These are phyloP conservation scores for Chenopodium berlandieri DNA, from an alignment of 148 eudicot species.

Conservation along the genomic window DNA sequence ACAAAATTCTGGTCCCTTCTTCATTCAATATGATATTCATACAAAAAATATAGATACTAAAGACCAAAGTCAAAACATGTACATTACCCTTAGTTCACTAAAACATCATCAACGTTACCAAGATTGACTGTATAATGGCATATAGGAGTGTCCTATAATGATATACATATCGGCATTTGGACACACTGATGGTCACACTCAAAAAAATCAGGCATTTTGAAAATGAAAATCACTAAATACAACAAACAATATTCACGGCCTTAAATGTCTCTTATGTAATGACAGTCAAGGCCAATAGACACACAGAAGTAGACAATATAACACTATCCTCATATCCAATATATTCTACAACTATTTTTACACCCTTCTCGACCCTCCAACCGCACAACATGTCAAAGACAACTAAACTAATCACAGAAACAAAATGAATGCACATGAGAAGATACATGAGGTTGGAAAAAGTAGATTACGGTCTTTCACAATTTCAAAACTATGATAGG, in stretches of 20 bases:
- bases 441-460: not conserved
- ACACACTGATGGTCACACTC: not conserved
- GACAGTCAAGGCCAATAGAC: not conserved
- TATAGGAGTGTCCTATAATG: not conserved
- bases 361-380: not conserved
- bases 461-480: not conserved
- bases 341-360: not conserved
- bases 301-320: not conserved
- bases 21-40: too few relatives aligned
- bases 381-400: not conserved
- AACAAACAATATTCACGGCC: not conserved
- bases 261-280: not conserved
- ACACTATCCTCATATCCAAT: not conserved
- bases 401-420: not conserved
- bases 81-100: not conserved
- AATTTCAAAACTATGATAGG: not conserved
- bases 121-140: not conserved
- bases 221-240: not conserved
- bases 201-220: not conserved
- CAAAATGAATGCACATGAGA: not conserved
- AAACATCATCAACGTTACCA: not conserved
- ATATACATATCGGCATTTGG: not conserved
- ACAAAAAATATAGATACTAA: too few relatives aligned
- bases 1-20: too few relatives aligned
- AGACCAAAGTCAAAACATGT: too few relatives aligned